Evolutionary conservation across 2,329 filamentous ascomycete genomes (phyloP).

Genomic region (Aspergillus piperis): DNA sequence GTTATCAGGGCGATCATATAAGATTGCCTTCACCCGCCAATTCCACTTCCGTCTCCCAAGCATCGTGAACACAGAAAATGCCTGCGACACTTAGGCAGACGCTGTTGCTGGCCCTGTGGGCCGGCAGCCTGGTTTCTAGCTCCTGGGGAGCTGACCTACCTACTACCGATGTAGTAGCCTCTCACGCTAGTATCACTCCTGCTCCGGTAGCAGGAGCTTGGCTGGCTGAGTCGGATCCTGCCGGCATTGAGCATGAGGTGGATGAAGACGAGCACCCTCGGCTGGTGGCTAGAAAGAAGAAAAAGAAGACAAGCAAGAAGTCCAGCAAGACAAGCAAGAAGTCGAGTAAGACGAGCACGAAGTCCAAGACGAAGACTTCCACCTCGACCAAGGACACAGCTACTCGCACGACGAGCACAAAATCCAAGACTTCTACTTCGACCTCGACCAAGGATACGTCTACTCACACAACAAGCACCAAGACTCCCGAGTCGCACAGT

Average conservation of each 20-base stretch:
- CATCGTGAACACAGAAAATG: background rate
- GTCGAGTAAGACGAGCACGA: background rate
- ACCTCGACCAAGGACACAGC: background rate
- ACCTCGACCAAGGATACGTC: background rate
- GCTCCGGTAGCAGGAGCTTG: background rate
- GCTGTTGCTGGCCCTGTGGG: slow-evolving; percentile 1
- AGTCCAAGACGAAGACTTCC: background rate
- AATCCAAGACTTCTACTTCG: background rate
- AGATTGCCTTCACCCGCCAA: background rate
- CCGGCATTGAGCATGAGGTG: background rate
- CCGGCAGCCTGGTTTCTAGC: background rate
- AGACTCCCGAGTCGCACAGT: background rate
- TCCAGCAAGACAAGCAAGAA: background rate
- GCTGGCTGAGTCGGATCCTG: background rate
- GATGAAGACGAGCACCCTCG: background rate
- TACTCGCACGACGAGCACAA: background rate
- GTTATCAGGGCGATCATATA: background rate
- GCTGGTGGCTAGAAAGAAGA: background rate
- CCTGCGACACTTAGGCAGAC: background rate
- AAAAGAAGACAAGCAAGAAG: background rate
- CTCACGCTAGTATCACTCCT: background rate
- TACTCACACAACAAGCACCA: background rate
- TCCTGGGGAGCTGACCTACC: background rate
- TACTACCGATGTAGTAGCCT: background rate
- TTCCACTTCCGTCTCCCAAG: background rate